Base-by-base conservation (phyloP, 2,329 filamentous ascomycete species). In the Orbilia javanica region DNA sequence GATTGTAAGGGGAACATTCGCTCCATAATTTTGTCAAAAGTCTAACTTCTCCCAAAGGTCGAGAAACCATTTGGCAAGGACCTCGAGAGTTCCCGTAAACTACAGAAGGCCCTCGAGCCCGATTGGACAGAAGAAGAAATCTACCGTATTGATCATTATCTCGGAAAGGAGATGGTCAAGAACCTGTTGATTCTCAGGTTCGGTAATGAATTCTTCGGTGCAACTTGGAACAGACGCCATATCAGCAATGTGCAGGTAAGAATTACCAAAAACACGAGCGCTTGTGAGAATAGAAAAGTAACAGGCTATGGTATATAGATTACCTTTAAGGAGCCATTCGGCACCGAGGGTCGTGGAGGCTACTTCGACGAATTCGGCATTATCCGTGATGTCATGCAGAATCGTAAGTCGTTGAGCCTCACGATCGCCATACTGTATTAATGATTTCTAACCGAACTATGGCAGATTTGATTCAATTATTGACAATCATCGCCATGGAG, bases 151-250 rank as follows among this genome's bases (percentile, higher is more conserved):
- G 96, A 99, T 85, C 96, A 99, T 87, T 99, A 99, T 86, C 90
- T 99, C 57, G 96, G 96, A 83, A 99, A 99, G 89, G 96, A 99
- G 87, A 99, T 99, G 96, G 96, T 99, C 83, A 99, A 99, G 90
- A 99, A 99, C 87, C 96, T 99, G 82, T 89, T 99, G 81, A 97
- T 99, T 82, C 89, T 99, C 81, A 90, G 96, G 84, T 99, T 99
- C 84, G 96, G 96, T 82, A 99, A 99, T 87, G 94, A 97, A 81
- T 99, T 99, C 89, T 93, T 99, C 82, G 94, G 94, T 81, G 95
- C 96, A 50, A 99, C 95, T 76, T 99, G 96, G 96, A 99, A 98
- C 88, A 90, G 96, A 82, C 94, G 97, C 85, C 95, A 98, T 88
- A 99, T 99, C 86, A 96, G 98, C 87, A 99, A 97, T 83, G 92